Evolutionary conservation across 805 yeast genomes (phyloP).

Genomic region (Debaryomyces prosopidis): DNA sequence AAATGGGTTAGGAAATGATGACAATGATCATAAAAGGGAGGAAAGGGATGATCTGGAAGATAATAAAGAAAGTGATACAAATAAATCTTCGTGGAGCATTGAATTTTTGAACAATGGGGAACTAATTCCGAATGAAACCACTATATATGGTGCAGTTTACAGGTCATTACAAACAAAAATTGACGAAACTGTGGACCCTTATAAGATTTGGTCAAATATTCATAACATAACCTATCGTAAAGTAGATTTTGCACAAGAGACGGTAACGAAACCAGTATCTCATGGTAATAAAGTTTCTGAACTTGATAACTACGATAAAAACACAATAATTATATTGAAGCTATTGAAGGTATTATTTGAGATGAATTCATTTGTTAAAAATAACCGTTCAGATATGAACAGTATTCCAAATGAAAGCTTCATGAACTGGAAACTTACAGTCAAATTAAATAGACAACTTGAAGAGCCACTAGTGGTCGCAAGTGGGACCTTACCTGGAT

Average conservation of each 20-base stretch:
- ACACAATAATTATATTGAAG: constrained; percentile 42
- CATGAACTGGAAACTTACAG: constrained; percentile 77
- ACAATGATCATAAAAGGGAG: constrained; percentile 13
- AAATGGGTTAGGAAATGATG: constrained; percentile 9
- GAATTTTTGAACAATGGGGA: constrained; percentile 63
- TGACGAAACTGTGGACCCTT: constrained; percentile 44
- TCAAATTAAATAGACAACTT: constrained; percentile 80
- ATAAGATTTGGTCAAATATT: constrained; percentile 56
- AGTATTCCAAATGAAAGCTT: constrained; percentile 38
- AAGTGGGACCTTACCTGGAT: constrained; percentile 79
- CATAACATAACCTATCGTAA: constrained; percentile 54
- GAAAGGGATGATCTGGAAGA: constrained; percentile 13
- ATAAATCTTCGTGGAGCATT: constrained; percentile 23
- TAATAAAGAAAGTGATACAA: constrained; percentile 6
- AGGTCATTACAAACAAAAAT: constrained; percentile 43
- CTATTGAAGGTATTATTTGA: constrained; percentile 49
- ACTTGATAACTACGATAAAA: constrained; percentile 22
- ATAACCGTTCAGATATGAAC: constrained; percentile 17
- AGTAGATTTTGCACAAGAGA: constrained; percentile 13
- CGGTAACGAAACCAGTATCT: constrained; percentile 10
- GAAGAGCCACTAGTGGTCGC: constrained; percentile 90
- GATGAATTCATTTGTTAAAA: constrained; percentile 32
- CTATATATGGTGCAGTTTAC: constrained; percentile 75
- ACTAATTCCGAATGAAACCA: constrained; percentile 60
- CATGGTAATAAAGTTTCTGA: constrained; percentile 17